Evolutionary conservation across 352 stramenopile species (phyloP), one percentile per base, ranked within the genome.

Genomic region (Phytopythium chamaehyphon): DNA sequence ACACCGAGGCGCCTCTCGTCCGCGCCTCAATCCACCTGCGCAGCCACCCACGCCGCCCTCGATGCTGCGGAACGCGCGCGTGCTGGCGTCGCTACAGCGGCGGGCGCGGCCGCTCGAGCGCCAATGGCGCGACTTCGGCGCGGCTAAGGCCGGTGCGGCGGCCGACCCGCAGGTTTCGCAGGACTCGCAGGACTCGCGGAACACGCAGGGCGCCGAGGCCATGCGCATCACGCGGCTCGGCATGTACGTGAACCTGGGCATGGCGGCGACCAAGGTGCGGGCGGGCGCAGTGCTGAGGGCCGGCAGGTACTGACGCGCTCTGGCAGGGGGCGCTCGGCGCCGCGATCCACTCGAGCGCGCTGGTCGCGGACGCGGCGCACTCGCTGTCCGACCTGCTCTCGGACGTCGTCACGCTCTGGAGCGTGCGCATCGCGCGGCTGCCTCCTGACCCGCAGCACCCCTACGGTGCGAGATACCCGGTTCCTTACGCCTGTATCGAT

Each of bases 341-440:
- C 23, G 67, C 68, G 1, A 89, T 83, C 47, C 83, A 95, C 66
- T 98, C 88, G 16, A 95, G 82, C 11, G 96, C 90, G 21, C 69
- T 99, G 55, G 77, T 99, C 26, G 93, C 96, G 4, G 96, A 99
- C 67, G 96, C 96, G 0, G 93, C 86, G 18, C 96, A 99, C 76
- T 98, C 90, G 14, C 61, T 98, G 5, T 97, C 83, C 10, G 96
- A 99, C 77, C 71, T 99, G 47, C 75, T 98, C 35, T 96, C 81
- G 23, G 96, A 99, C 62, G 90, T 98, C 60, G 95, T 99, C 35
- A 99, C 96, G 22, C 71, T 99, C 5, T 98, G 86, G 86, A 92
- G 83, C 36, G 88, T 98, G 21, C 74, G 84, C 42, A 73, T 98
- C 24, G 90, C 88, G 39, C 77, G 94, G 19, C 71, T 98, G 15